Conservation (phyloP, 805 yeast genomes). For the Candida railenensis region DNA sequence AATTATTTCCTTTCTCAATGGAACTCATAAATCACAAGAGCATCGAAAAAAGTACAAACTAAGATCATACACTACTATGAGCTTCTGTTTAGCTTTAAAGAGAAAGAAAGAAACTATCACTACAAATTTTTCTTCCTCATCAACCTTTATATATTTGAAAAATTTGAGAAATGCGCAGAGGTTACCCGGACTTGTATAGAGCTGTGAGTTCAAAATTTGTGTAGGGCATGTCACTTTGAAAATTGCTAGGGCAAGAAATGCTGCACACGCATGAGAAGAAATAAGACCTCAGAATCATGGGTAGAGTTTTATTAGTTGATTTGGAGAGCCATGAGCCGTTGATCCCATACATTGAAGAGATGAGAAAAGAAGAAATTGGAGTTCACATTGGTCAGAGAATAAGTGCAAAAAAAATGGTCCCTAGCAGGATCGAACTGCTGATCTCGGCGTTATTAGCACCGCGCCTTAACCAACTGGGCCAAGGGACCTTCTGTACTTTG, state of each 20-base stretch:
- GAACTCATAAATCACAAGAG: constrained; percentile 4
- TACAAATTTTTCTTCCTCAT: neutral
- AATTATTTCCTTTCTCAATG: neutral
- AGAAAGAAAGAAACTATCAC: neutral
- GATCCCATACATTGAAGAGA: no score
- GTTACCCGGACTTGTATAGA: constrained; percentile 2
- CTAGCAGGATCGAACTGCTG: constrained; percentile 90
- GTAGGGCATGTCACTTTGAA: neutral
- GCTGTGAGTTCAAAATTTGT: neutral
- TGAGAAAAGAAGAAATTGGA: neutral
- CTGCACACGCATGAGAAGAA: neutral
- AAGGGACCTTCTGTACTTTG: constrained; percentile 39
- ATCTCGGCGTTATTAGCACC: constrained; percentile 61
- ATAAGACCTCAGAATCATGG: neutral
- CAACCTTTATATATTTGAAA: neutral
- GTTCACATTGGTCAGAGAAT: neutral
- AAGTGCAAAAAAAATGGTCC: constrained; percentile 48
- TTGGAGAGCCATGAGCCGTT: no score
- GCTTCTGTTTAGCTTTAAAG: neutral
- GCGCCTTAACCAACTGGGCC: constrained; percentile 56
- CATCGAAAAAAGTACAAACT: constrained; percentile 2
- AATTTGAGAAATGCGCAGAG: neutral
- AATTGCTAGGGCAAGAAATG: neutral
- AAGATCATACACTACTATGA: neutral
- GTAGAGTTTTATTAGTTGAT: neutral